Percentiles rank a stretch among this genome's conserved stretches.
These are phyloP conservation scores for Polygonum maritimum DNA, from an alignment of 148 eudicot species.

Conservation along the genomic window DNA sequence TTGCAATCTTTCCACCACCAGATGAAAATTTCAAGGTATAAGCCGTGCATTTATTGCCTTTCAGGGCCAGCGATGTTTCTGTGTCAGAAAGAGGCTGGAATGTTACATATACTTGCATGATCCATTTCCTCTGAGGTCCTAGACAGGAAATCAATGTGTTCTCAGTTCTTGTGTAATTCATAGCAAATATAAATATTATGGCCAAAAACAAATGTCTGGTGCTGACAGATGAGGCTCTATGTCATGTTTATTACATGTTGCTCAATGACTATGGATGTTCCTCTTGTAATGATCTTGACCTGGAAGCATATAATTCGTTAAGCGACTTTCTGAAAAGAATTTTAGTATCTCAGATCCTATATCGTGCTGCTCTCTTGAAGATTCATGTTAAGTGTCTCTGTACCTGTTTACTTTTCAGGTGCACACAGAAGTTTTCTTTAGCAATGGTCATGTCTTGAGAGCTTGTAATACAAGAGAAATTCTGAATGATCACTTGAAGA, in stretches of 20 bases:
- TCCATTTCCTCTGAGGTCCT: neutral
- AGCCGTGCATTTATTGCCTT: neutral
- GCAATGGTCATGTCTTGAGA: constrained; percentile 65
- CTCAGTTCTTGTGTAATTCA: neutral
- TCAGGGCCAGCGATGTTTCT: neutral
- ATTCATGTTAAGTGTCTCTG: neutral
- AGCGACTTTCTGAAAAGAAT: neutral
- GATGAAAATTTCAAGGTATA: constrained; percentile 77
- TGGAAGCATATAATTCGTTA: neutral
- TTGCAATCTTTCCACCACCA: constrained; percentile 75
- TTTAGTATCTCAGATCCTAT: neutral
- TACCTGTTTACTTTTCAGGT: constrained; percentile 38
- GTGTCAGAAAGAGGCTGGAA: neutral
- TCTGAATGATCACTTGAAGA: constrained; percentile 70
- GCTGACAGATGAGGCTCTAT: neutral
- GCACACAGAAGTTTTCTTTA: constrained; percentile 85
- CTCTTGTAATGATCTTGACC: neutral
- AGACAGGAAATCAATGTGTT: neutral
- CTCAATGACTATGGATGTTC: neutral
- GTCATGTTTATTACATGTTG: neutral
- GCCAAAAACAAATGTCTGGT: neutral
- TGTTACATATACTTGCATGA: neutral
- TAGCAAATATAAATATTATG: neutral
- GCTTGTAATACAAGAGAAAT: constrained; percentile 70
- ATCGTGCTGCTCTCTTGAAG: neutral